Percentiles rank a stretch among this genome's conserved stretches.
Evolutionary conservation across 1,284 basidiomycete species (phyloP).

Genomic region (Moniliophthora roreri): DNA sequence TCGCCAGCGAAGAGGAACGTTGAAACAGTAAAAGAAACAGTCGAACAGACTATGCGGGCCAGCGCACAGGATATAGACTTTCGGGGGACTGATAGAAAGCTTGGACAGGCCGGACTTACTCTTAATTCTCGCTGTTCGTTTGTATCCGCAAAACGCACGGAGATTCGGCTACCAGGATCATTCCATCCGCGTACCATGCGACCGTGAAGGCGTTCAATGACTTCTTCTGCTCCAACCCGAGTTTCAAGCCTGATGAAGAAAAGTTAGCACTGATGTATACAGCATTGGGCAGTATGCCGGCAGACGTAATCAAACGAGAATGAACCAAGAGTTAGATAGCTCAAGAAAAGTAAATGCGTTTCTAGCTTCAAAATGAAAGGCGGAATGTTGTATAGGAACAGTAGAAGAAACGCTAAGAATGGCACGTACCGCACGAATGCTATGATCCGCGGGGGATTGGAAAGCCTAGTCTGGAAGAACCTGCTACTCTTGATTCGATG

Average conservation of each 20-base stretch:
- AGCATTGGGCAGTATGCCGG: conserved; percentile 6
- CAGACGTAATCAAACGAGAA: neutral
- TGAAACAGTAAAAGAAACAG: neutral
- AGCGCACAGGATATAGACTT: neutral
- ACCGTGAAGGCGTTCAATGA: conserved; percentile 71
- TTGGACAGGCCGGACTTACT: conserved; percentile 23
- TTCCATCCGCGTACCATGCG: conserved; percentile 76
- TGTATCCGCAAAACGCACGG: conserved; percentile 72
- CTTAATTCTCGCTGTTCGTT: conserved; percentile 49
- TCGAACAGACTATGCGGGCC: too few relatives aligned
- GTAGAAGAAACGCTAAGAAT: neutral
- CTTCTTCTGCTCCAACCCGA: conserved; percentile 65
- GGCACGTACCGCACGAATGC: conserved; percentile 66
- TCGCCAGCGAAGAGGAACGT: neutral
- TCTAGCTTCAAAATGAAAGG: neutral
- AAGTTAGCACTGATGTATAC: too few relatives aligned
- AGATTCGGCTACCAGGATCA: conserved; percentile 68
- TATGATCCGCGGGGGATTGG: conserved; percentile 71
- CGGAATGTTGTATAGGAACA: neutral
- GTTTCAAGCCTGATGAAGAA: conserved; percentile 71
- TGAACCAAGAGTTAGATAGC: conserved; percentile 1
- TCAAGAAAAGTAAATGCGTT: neutral
- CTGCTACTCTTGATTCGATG: conserved; percentile 69
- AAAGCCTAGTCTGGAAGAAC: conserved; percentile 72
- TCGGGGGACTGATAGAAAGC: neutral